Conservation (phyloP, 139 green algal genomes). For the Volvox africanus region DNA sequence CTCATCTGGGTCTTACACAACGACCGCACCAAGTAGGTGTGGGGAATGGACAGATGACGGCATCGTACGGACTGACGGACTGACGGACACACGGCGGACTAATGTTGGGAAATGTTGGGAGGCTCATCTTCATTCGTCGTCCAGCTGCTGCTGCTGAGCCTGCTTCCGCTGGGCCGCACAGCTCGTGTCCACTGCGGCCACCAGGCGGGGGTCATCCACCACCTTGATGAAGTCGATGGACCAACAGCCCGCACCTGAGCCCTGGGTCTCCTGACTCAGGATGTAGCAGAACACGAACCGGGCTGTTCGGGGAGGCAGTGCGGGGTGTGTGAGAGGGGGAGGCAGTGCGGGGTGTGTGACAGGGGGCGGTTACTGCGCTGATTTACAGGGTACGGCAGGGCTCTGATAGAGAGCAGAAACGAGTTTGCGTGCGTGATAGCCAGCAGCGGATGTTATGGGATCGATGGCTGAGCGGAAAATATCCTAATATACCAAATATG, state of each 20-base stretch:
- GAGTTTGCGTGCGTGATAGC: too few relatives aligned
- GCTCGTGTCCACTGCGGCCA: conserved; percentile 33
- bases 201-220: conserved; percentile 2
- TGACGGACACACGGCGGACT: too few relatives aligned
- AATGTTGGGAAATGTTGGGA: too few relatives aligned
- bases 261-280: conserved; percentile 27
- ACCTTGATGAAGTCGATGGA: conserved; percentile 38
- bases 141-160: background rate
- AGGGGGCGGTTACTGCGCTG: background rate
- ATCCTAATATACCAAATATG: too few relatives aligned
- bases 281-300: conserved; percentile 50
- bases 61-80: too few relatives aligned
- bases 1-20: too few relatives aligned
- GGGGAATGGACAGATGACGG: too few relatives aligned
- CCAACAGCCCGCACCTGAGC: conserved; percentile 12
- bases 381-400: background rate
- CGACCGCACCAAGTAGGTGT: too few relatives aligned
- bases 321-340: too few relatives aligned
- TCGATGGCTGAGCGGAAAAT: too few relatives aligned
- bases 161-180: conserved; percentile 1
- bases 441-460: too few relatives aligned
- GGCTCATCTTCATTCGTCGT: background rate
- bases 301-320: background rate
- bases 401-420: too few relatives aligned
- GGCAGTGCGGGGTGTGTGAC: background rate